phyloP scores from a whole-genome alignment of 495 filamentous ascomycete genomes.

The Talaromyces stipitatus region DNA sequence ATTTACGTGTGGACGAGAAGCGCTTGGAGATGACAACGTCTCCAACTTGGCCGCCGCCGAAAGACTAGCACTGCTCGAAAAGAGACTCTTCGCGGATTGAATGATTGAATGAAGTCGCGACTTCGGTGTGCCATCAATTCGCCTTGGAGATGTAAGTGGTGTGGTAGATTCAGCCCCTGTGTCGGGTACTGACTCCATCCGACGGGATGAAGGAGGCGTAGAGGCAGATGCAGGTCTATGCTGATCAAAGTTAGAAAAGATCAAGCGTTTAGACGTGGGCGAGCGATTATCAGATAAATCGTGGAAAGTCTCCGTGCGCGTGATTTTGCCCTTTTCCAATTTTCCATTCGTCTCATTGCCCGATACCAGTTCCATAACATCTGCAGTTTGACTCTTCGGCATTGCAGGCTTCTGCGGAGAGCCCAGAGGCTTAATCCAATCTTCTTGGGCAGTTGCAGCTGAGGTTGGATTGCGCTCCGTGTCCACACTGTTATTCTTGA shows the following conservation, averaged over 20 bases:
- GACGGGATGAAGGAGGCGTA: conserved; percentile 38
- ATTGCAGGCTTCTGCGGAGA: conserved; percentile 38
- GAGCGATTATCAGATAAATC: neutral
- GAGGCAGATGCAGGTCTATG: conserved; percentile 47
- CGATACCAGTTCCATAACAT: conserved; percentile 47
- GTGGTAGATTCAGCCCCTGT: conserved; percentile 46
- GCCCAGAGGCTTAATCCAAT: conserved; percentile 70
- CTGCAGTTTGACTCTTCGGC: conserved; percentile 49
- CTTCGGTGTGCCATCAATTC: conserved; percentile 77
- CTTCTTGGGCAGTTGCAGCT: conserved; percentile 21
- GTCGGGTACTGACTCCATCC: neutral
- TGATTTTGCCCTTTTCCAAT: neutral
- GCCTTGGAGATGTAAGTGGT: conserved; percentile 63
- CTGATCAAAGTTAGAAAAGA: conserved; percentile 26
- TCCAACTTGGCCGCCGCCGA: conserved; percentile 70
- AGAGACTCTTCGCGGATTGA: conserved; percentile 74
- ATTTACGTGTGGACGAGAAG: conserved; percentile 17
- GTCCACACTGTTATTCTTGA: conserved; percentile 23
- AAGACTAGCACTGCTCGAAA: conserved; percentile 70
- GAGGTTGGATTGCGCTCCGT: conserved; percentile 20
- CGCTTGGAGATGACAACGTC: conserved; percentile 37
- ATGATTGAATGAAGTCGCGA: conserved; percentile 80
- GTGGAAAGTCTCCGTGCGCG: neutral
- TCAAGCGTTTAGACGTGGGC: neutral
- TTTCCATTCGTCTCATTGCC: conserved; percentile 3